Base-by-base conservation (phyloP, 2,329 filamentous ascomycete genomes). In the Sphaerulina musiva region DNA sequence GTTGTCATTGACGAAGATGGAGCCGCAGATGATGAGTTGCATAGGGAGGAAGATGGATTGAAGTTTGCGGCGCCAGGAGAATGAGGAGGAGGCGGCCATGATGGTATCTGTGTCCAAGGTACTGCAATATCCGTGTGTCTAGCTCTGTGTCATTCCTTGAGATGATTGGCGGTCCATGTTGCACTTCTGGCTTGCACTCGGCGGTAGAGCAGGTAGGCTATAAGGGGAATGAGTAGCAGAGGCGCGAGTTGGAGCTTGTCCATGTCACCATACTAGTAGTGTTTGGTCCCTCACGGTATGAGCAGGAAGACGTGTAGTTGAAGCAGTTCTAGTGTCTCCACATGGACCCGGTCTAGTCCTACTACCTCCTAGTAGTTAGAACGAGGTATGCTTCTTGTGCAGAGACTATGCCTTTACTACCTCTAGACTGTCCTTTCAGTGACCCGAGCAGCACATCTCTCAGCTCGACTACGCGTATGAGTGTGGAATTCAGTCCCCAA, bases 1-100 rank as follows among this genome's bases (percentile, higher is more conserved):
- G 54, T 72, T 63, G 66, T 76, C 74, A 59, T 74, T 74, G 51
- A 74, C n/a, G 54, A 64, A 59, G 54, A 66, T 66, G 41, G 48
- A 41, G 44, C 53, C 46, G 49, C 48, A 51, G 32, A 53, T 40
- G 45, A 40, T 39, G 23, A 58, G 29, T 17, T 48, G 48, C 39
- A 50, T 41, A 23, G 56, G 53, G n/a, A 57, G 36, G 14, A 60
- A 11, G n/a, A 48, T 36, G 46, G 50, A 56, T 31, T 47, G 53
- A 20, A 47, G 2, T 8, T 31, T n/a, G 5, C 6, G 26, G 26
- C 26, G 26, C 26, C 26, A 29, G 26, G 26, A 29, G 26, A 4
- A 29, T 6, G 26, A 29, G 26, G 26, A 29, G 26, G 26, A 29
- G 26, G 26, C 26, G 26, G 26, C 26, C 26, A 29, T 29, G 26